Evolutionary conservation across 2,329 filamentous ascomycete genomes (phyloP).

Genomic region (Incumbomyces delicatus): DNA sequence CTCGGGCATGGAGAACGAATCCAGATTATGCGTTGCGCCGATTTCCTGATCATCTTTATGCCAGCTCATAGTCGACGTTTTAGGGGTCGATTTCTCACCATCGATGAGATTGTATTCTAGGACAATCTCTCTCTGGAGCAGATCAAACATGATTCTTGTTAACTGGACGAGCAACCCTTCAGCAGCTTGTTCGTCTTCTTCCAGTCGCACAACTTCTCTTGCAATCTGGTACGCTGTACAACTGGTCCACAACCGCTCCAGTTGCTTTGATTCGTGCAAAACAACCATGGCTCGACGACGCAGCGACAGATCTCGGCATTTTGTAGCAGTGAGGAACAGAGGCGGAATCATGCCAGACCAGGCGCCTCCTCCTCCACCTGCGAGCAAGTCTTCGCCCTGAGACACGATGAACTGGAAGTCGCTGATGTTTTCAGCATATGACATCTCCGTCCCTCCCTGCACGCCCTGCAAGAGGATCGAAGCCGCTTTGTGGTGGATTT

Average conservation of each 20-base stretch:
- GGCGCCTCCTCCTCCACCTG: neutral
- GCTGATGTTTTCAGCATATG: neutral
- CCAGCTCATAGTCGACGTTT: neutral
- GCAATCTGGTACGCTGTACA: constrained; percentile 15
- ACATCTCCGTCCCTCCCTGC: neutral
- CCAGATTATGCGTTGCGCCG: neutral
- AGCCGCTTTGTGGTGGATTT: neutral
- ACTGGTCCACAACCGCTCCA: constrained; percentile 15
- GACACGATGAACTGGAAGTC: neutral
- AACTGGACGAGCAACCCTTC: neutral
- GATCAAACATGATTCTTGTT: neutral
- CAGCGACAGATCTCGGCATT: constrained; percentile 11
- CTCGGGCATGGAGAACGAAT: neutral
- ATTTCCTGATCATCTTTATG: neutral
- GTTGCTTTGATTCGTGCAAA: constrained; percentile 5
- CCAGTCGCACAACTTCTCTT: neutral
- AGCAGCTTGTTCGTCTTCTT: neutral
- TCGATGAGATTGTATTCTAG: neutral
- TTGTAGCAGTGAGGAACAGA: constrained; percentile 15
- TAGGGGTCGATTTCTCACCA: neutral
- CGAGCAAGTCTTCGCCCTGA: neutral
- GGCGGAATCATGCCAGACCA: constrained; percentile 10
- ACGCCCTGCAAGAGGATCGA: neutral
- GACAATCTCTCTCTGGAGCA: neutral
- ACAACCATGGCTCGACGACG: constrained; percentile 9